Conservation (phyloP, 202 grass and related monocot genomes). For the Eragrostis tef region DNA sequence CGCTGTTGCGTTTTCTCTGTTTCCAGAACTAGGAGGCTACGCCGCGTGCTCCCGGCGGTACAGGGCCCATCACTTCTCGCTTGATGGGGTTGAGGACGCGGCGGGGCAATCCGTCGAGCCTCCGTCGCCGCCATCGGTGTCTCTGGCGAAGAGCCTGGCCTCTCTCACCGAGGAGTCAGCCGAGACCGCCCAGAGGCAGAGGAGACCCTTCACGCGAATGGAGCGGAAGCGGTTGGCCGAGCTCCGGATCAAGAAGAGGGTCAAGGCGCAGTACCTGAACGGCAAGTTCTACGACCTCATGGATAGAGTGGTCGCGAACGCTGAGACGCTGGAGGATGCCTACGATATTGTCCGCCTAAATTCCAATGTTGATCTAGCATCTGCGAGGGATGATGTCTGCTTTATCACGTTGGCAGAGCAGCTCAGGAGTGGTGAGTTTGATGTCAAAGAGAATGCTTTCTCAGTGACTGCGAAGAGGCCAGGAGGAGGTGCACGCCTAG, state of each 20-base stretch:
- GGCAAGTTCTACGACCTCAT: slow-evolving; percentile 75
- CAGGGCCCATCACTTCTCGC: slow-evolving; percentile 48
- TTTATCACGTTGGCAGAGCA: slow-evolving; percentile 62
- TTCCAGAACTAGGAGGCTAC: slow-evolving; percentile 1
- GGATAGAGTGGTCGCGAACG: slow-evolving; percentile 58
- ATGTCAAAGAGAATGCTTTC: slow-evolving; percentile 49
- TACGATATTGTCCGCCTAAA: slow-evolving; percentile 78
- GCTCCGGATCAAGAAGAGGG: slow-evolving; percentile 82
- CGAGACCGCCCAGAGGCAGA: slow-evolving; percentile 29
- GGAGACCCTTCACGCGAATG: slow-evolving; percentile 58
- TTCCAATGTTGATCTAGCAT: slow-evolving; percentile 62
- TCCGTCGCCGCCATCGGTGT: slow-evolving; percentile 28
- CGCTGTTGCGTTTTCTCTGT: not conserved
- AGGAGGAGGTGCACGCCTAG: slow-evolving; percentile 50
- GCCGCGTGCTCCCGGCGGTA: slow-evolving; percentile 30
- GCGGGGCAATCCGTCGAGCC: slow-evolving; percentile 6
- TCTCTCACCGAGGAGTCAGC: slow-evolving; percentile 70
- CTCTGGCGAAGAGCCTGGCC: slow-evolving; percentile 88
- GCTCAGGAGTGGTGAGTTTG: slow-evolving; percentile 58
- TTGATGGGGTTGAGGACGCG: slow-evolving; percentile 54
- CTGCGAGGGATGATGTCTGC: slow-evolving; percentile 52
- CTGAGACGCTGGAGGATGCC: slow-evolving; percentile 68
- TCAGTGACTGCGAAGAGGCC: slow-evolving; percentile 51
- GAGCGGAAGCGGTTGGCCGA: slow-evolving; percentile 75
- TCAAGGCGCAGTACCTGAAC: slow-evolving; percentile 69